A percentile compares a stretch with the other conserved stretches of the same genome.
phyloP scores from a whole-genome alignment of 495 filamentous ascomycete species.

The Achaetomiella virescens region DNA sequence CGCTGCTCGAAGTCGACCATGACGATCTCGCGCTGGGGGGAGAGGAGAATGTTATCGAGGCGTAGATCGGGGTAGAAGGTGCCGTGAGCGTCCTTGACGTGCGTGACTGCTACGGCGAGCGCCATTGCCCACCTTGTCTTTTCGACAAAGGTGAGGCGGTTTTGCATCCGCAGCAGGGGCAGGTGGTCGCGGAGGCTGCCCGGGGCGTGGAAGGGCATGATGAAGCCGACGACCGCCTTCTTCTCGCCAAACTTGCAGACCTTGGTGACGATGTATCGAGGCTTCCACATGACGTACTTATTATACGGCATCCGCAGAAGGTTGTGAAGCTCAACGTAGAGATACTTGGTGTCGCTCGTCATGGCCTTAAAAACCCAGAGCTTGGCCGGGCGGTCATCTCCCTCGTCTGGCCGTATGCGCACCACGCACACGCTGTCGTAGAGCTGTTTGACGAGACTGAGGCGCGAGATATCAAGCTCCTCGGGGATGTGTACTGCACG shows the following conservation, averaged over 20 bases:
- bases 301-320: slow-evolving; percentile 39
- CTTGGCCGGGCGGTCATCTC: not conserved
- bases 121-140: slow-evolving; percentile 42
- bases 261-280: slow-evolving; percentile 42
- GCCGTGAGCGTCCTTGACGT: slow-evolving; percentile 29
- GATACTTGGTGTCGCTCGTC: slow-evolving; percentile 42
- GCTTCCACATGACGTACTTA: slow-evolving; percentile 36
- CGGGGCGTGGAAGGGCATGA: slow-evolving; percentile 35
- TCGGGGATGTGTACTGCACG: slow-evolving; percentile 26
- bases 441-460: slow-evolving; percentile 37
- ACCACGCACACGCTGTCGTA: slow-evolving; percentile 45
- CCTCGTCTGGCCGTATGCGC: slow-evolving; percentile 18
- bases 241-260: slow-evolving; percentile 41
- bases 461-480: slow-evolving; percentile 33
- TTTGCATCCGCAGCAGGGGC: slow-evolving; percentile 37
- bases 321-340: slow-evolving; percentile 43
- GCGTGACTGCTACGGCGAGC: slow-evolving; percentile 36
- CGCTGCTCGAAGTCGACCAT: slow-evolving; percentile 51
- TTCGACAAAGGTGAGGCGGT: slow-evolving; percentile 26
- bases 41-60: slow-evolving; percentile 44
- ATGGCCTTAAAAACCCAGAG: slow-evolving; percentile 45
- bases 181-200: slow-evolving; percentile 41
- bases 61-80: slow-evolving; percentile 47
- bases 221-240: slow-evolving; percentile 41
- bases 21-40: slow-evolving; percentile 32